Evolutionary conservation across 306 rosid genomes (phyloP), one percentile per base, ranked within the genome.

Genomic region (Prinsepia uniflora): DNA sequence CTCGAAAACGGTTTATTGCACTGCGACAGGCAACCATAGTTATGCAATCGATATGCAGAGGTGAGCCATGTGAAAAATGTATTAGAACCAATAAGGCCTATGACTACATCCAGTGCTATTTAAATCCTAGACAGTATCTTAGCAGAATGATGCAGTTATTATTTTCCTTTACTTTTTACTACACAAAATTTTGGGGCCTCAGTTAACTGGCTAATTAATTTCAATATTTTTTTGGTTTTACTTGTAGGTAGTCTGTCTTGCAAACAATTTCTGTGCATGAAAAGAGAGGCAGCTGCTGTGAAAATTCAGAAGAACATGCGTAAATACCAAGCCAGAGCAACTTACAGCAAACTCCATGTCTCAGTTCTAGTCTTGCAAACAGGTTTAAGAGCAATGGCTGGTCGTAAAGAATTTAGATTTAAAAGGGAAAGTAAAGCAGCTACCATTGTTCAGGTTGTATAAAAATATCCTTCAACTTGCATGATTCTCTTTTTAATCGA

Each of bases 331-430:
- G 81, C 96, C 17, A 84, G 92, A 80, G 82, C 77, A 85, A 34
- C 76, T 59, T 94, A 87, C 76, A 84, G 43, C 50, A 80, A 57
- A 55, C 88, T 91, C 78, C 89, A 87, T 24, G 55, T 78, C 46
- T 80, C 96, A 18, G 96, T 78, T 61, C 88, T 91, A 69, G 57
- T 73, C 75, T 75, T 95, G 86, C 96, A 95, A 81, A 89, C 92
- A 74, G 97, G 92, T 78, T 82, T 87, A 82, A 86, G 96, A 80
- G 90, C 91, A 82, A 82, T 95, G 72, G 84, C 96, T 79, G 91
- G 92, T 67, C 85, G 76, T 65, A 95, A 85, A 14, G 86, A 87
- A 74, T 95, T 82, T 82, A 82, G 83, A 72, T 84, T 82, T 75
- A 89, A 82, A 86, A 89, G 80, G 82, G 83, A 65, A 78, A 82